phyloP scores from a whole-genome alignment of 495 filamentous ascomycete genomes.

The Staphylotrichum longicolle region DNA sequence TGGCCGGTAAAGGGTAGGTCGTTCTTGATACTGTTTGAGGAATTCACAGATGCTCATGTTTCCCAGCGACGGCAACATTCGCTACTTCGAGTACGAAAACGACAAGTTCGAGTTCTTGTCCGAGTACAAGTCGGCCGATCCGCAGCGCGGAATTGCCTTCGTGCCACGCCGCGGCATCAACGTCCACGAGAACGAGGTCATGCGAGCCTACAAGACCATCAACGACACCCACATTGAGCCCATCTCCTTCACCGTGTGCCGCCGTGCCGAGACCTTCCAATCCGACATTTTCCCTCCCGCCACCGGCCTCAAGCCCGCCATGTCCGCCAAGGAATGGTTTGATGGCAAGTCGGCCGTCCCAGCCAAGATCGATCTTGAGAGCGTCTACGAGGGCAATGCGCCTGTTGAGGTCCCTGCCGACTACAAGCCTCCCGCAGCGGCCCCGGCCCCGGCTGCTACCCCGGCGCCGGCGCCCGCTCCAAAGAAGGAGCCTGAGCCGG shows the following conservation, averaged over 20 bases:
- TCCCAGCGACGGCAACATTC: constrained; percentile 90
- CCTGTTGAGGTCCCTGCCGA: constrained; percentile 71
- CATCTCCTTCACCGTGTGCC: constrained; percentile 94
- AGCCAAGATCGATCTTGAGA: constrained; percentile 88
- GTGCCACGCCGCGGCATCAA: constrained; percentile 93
- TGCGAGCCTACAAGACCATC: constrained; percentile 94
- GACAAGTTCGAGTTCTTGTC: constrained; percentile 96
- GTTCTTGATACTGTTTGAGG: not conserved
- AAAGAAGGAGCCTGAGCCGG: constrained; percentile 55
- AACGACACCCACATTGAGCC: constrained; percentile 93
- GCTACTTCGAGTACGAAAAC: constrained; percentile 95
- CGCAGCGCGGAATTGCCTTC: constrained; percentile 92
- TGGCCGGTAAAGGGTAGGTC: constrained; percentile 91
- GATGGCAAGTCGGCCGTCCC: constrained; percentile 78
- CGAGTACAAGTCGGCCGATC: constrained; percentile 92
- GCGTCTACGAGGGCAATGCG: constrained; percentile 78
- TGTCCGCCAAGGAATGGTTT: constrained; percentile 80
- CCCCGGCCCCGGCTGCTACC: constrained; percentile 48
- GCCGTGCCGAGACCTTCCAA: constrained; percentile 94
- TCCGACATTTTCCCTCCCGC: constrained; percentile 93
- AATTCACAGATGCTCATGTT: not conserved
- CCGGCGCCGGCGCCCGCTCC: constrained; percentile 46
- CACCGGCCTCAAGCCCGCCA: constrained; percentile 70
- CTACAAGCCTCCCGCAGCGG: constrained; percentile 58
- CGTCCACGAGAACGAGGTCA: constrained; percentile 93